Evolutionary conservation across 2,329 filamentous ascomycete genomes (phyloP).

Genomic region (Colletotrichum cuscutae): DNA sequence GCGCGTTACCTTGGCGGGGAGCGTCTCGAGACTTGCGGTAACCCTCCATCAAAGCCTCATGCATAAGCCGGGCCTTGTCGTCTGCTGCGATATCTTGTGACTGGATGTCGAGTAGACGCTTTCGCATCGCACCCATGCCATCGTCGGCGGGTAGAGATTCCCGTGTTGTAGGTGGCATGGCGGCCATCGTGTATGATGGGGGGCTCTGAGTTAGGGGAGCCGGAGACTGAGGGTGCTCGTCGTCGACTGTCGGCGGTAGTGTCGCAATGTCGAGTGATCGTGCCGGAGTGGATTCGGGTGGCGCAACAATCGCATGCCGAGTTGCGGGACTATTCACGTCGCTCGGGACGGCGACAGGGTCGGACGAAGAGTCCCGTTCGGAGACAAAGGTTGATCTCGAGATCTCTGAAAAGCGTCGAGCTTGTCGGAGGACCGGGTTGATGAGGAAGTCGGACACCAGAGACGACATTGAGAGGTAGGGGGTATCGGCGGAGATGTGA

Average conservation of each 20-base stretch:
- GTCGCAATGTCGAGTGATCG: constrained; percentile 48
- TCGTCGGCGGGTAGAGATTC: constrained; percentile 76
- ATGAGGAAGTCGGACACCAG: constrained; percentile 74
- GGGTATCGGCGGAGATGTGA: not conserved
- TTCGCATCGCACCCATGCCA: constrained; percentile 76
- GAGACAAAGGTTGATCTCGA: constrained; percentile 51
- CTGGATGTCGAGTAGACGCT: constrained; percentile 76
- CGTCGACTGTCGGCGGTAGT: constrained; percentile 41
- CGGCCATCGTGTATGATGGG: constrained; percentile 9
- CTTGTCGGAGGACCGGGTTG: constrained; percentile 73
- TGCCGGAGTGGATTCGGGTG: constrained; percentile 40
- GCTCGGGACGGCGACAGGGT: constrained; percentile 39
- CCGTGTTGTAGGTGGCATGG: constrained; percentile 13
- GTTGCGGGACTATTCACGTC: constrained; percentile 38
- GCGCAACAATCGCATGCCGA: constrained; percentile 37
- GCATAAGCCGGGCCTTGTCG: constrained; percentile 79
- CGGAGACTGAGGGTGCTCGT: constrained; percentile 32
- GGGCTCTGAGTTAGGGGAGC: constrained; percentile 12
- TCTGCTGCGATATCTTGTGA: constrained; percentile 64
- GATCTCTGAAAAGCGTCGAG: constrained; percentile 69
- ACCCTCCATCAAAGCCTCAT: constrained; percentile 75
- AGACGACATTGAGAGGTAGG: constrained; percentile 62
- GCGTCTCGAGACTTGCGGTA: constrained; percentile 58
- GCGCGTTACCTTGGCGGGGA: constrained; percentile 8
- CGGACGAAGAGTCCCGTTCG: constrained; percentile 44